phyloP scores from a whole-genome alignment of 306 rosid species.

The Senna tora region DNA sequence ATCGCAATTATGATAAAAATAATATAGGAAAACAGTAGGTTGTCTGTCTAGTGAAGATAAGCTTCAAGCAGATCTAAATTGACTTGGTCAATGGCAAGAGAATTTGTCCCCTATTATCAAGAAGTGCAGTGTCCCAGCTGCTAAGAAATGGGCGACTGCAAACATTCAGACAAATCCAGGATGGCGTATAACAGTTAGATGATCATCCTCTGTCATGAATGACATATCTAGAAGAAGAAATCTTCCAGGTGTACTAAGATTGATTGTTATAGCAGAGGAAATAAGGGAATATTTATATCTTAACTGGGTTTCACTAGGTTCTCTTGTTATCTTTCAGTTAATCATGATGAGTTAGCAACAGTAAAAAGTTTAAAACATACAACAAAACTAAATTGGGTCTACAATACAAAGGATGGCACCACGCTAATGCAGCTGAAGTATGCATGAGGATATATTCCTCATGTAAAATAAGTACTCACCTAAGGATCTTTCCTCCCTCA shows the following conservation, averaged over 20 bases:
- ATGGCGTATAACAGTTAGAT: slow-evolving; percentile 31
- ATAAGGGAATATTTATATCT: neutral
- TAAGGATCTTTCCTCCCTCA: neutral
- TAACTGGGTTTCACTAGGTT: neutral
- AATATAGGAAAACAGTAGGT: neutral
- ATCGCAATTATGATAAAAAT: neutral
- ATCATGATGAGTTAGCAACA: neutral
- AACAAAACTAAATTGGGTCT: slow-evolving; percentile 17
- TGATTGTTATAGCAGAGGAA: slow-evolving; percentile 1
- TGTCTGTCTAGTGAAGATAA: slow-evolving; percentile 14
- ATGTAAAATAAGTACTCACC: slow-evolving; percentile 9
- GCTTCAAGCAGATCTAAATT: neutral
- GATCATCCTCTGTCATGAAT: slow-evolving; percentile 31
- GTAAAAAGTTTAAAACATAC: neutral
- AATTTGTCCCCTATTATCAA: slow-evolving; percentile 25
- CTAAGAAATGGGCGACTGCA: slow-evolving; percentile 30
- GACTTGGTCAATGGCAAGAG: slow-evolving; percentile 26
- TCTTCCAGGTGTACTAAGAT: slow-evolving; percentile 13
- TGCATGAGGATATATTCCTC: neutral
- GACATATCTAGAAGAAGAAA: slow-evolving; percentile 22
- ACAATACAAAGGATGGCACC: slow-evolving; percentile 9
- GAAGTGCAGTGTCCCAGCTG: slow-evolving; percentile 37
- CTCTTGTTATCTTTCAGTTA: neutral
- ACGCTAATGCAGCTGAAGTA: neutral
- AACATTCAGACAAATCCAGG: slow-evolving; percentile 33